A percentile compares a stretch with the other conserved stretches of the same genome.
Evolutionary conservation across 768 basidiomycete species (phyloP).

Genomic region (Asterophora lycoperdoides): DNA sequence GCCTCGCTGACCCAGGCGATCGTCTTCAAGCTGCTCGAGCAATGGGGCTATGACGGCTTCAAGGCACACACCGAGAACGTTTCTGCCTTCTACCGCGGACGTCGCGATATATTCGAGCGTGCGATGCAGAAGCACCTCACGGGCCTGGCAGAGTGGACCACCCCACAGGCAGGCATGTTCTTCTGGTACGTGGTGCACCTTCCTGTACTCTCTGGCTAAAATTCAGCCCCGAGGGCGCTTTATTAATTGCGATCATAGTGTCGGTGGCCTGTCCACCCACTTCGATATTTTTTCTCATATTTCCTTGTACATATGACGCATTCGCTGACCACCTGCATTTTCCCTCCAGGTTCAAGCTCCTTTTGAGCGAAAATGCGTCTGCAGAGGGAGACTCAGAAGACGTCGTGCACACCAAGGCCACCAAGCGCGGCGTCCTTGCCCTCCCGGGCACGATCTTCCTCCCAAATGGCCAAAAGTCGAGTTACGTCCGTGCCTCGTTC

Average conservation of each 20-base stretch:
- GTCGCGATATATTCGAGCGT: conserved; percentile 68
- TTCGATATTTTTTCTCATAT: neutral
- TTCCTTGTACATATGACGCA: neutral
- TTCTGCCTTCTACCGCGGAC: conserved; percentile 60
- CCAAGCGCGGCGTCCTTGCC: conserved; percentile 72
- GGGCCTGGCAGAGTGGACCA: conserved; percentile 66
- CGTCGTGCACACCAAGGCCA: conserved; percentile 65
- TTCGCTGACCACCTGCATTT: neutral
- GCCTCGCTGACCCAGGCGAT: conserved; percentile 60
- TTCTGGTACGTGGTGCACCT: neutral
- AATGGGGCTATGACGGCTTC: conserved; percentile 75
- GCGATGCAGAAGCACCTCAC: conserved; percentile 65
- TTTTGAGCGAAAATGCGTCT: conserved; percentile 29
- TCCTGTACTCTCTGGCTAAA: too few relatives aligned
- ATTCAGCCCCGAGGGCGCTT: neutral
- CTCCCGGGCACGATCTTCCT: conserved; percentile 76
- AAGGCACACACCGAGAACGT: conserved; percentile 58
- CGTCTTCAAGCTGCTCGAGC: conserved; percentile 45
- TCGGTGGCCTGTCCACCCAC: too few relatives aligned
- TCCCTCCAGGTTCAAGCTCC: conserved; percentile 56
- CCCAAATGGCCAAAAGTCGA: conserved; percentile 55
- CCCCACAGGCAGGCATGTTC: conserved; percentile 83
- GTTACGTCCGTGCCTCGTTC: conserved; percentile 75
- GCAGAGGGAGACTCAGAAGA: conserved; percentile 56
- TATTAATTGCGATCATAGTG: neutral